These are phyloP conservation scores for Populus deltoides DNA, from an alignment of 345 rosid species.

Conservation along the genomic window DNA sequence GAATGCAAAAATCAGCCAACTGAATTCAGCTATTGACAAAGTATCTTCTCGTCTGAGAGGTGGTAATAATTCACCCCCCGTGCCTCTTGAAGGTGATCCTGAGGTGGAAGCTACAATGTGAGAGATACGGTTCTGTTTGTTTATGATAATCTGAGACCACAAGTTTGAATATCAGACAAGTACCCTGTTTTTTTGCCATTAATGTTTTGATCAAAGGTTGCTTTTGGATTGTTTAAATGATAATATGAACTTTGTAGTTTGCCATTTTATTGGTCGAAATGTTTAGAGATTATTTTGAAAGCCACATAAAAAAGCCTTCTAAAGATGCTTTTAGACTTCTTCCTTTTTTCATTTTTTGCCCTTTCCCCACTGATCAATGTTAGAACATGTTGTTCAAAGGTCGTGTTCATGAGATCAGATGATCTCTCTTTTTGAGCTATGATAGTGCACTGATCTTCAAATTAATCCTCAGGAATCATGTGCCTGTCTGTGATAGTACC, in stretches of 20 bases:
- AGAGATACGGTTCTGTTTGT: conserved; percentile 2
- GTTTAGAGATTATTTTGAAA: background rate
- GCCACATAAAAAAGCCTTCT: background rate
- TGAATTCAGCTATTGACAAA: conserved; percentile 86
- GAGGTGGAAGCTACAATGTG: conserved; percentile 67
- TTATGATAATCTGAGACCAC: conserved; percentile 1
- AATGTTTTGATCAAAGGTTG: background rate
- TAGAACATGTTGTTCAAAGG: background rate
- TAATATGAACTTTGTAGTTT: background rate
- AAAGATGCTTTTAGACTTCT: background rate
- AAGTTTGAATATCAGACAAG: background rate
- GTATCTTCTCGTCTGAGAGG: conserved; percentile 87
- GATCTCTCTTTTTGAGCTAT: background rate
- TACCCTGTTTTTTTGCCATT: background rate
- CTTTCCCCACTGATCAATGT: background rate
- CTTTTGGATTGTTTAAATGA: background rate
- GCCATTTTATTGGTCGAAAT: background rate
- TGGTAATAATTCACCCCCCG: conserved; percentile 41
- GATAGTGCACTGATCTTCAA: background rate
- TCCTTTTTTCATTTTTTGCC: background rate
- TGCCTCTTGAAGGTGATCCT: conserved; percentile 50
- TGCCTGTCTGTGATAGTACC: background rate
- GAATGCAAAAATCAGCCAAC: conserved; percentile 81
- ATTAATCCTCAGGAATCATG: background rate
- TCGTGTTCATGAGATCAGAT: background rate